Percentiles rank a stretch among this genome's conserved stretches.
Conservation (phyloP, 2,329 filamentous ascomycete species). For the Calycina marina region DNA sequence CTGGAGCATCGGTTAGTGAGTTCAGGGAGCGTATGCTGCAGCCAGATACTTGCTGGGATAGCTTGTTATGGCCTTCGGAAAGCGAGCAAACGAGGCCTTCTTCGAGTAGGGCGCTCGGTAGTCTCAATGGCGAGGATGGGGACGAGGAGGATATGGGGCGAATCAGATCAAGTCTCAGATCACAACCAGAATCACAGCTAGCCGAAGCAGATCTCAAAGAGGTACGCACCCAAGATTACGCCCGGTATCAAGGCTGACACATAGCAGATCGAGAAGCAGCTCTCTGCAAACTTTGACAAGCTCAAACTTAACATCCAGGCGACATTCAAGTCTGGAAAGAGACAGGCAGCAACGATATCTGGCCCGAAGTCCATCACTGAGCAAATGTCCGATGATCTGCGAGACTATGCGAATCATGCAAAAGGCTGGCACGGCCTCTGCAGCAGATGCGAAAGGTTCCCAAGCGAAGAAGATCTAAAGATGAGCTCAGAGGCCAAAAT, state of each 20-base stretch:
- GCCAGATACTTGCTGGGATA: not conserved
- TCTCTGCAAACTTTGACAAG: not conserved
- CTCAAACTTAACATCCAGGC: too few relatives aligned
- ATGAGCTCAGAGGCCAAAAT: not conserved
- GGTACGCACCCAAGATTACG: not conserved
- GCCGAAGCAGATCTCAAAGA: not conserved
- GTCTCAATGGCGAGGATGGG: not conserved
- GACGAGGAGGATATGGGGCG: not conserved
- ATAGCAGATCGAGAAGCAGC: not conserved
- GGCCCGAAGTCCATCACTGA: conserved; percentile 1
- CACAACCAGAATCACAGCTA: not conserved
- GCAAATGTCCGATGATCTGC: not conserved
- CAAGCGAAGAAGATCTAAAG: not conserved
- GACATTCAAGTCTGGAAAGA: too few relatives aligned
- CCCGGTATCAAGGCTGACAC: not conserved
- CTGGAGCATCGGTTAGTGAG: not conserved
- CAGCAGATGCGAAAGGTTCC: not conserved
- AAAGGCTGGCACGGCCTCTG: not conserved
- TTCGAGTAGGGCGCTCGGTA: not conserved
- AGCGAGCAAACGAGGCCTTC: not conserved
- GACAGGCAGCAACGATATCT: too few relatives aligned
- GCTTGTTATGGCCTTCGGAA: not conserved
- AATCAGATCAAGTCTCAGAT: not conserved
- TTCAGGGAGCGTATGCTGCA: not conserved
- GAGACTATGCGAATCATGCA: not conserved